These are phyloP conservation scores for Nitzschia inconspicua DNA, from an alignment of 108 stramenopile species.

Conservation along the genomic window DNA sequence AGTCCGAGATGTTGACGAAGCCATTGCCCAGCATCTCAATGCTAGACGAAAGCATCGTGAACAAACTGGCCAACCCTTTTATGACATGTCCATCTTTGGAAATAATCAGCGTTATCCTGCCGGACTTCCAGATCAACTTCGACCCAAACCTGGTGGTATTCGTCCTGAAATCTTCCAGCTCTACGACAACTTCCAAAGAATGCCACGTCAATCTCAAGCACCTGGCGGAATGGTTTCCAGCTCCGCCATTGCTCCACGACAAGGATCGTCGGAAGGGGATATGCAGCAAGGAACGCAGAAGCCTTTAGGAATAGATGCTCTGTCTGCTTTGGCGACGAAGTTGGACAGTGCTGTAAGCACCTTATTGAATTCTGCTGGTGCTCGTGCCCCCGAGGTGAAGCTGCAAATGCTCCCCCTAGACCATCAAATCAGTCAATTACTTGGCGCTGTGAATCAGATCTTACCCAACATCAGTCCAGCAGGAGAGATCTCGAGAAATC, in stretches of 20 bases:
- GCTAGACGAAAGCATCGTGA: conserved; percentile 82
- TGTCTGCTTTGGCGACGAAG: conserved; percentile 69
- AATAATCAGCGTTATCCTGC: conserved; percentile 85
- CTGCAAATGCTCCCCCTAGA: conserved; percentile 86
- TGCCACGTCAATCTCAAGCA: conserved; percentile 72
- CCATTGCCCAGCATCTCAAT: conserved; percentile 62
- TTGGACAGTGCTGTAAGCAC: conserved; percentile 72
- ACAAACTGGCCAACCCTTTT: conserved; percentile 83
- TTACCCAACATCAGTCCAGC: conserved; percentile 42
- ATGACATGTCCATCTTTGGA: conserved; percentile 93
- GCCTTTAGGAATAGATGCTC: conserved; percentile 53
- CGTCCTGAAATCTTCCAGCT: conserved; percentile 88
- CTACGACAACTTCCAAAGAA: conserved; percentile 95
- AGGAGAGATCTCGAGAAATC: conserved; percentile 38
- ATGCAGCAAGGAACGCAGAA: conserved; percentile 19
- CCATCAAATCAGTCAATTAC: conserved; percentile 87
- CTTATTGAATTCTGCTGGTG: conserved; percentile 71
- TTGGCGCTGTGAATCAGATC: conserved; percentile 83
- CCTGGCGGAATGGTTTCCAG: conserved; percentile 38
- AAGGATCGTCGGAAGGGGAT: conserved; percentile 5
- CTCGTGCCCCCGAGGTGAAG: conserved; percentile 82
- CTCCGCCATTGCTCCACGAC: conserved; percentile 9
- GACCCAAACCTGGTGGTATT: conserved; percentile 93
- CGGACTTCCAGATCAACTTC: conserved; percentile 88
- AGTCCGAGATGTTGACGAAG: conserved; percentile 93